Conservation (phyloP, 1,139 yeast genomes). For the Citeromyces hawaiiensis region DNA sequence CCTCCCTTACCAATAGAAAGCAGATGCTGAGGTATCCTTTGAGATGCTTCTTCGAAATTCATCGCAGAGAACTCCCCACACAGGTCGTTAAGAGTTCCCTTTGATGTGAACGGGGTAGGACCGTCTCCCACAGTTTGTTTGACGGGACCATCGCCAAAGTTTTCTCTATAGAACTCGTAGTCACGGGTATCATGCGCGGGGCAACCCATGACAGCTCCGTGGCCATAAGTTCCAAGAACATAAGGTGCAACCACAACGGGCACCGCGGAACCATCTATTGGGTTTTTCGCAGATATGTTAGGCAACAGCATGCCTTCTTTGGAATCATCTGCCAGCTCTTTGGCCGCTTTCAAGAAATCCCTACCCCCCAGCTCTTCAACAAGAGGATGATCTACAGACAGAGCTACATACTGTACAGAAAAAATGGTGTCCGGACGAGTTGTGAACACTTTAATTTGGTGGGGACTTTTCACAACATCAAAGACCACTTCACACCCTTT, state of each 20-base stretch:
- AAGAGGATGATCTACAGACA: constrained; percentile 61
- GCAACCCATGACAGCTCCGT: constrained; percentile 96
- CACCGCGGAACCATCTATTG: constrained; percentile 32
- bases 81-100: constrained; percentile 38
- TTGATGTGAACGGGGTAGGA: constrained; percentile 21
- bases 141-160: constrained; percentile 32
- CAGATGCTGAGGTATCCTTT: constrained; percentile 29
- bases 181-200: constrained; percentile 91
- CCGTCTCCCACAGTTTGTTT: constrained; percentile 26
- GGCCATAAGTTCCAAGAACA: constrained; percentile 72
- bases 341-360: constrained; percentile 24
- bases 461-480: constrained; percentile 6
- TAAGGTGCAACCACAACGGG: constrained; percentile 89
- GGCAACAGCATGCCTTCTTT: constrained; percentile 52
- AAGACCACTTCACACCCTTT: constrained; percentile 63
- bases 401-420: constrained; percentile 72
- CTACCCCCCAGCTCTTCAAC: constrained; percentile 22
- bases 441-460: constrained; percentile 47
- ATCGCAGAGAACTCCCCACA: constrained; percentile 42
- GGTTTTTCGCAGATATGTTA: constrained; percentile 39
- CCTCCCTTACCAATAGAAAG: constrained; percentile 26
- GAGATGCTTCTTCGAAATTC: constrained; percentile 34
- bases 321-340: constrained; percentile 23
- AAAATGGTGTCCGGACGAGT: constrained; percentile 83
- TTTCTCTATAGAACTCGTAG: constrained; percentile 60